Base-by-base conservation (phyloP, 2,329 filamentous ascomycete genomes). In the Aspergillaceae sp. region DNA sequence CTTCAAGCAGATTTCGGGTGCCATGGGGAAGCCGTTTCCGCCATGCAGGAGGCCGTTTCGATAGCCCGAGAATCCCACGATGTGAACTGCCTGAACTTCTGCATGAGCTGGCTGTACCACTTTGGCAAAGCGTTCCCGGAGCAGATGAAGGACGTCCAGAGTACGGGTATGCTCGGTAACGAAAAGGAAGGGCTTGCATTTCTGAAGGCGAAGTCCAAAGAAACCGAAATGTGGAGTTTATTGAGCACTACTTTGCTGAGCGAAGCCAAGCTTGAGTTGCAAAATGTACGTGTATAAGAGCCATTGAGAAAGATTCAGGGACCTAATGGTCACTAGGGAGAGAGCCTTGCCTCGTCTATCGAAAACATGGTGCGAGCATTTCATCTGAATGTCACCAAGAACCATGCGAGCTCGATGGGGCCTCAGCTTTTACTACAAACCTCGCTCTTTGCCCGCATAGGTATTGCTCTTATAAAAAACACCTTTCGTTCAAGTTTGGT, bases 1-100 rank as follows among this genome's bases (percentile, higher is more conserved):
- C 77, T 97, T 4, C 91, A 98, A 61, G 87, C 90, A 10, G 92
- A 97, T 64, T 97, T 97, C 71, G 90, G 90, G 41, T 95, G 87
- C 61, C 84, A 89, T 63, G 79, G 81, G 36, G 90, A 97, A 67
- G 91, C 91, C 4, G 78, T 97, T n/a, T 80, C 87, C 7, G 87
- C 91, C 8, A 95, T 98, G 82, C 82, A 94, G 38, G 92, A 97
- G 65, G 90, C 91, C 0, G 89, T 98, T 32, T 84, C 90, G 0
- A 94, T 89, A n/a, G 92, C 92, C 0, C 76, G 91, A 51, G 92
- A 97, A 65, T 94, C 94, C 55, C 84, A 89, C 53, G 92, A 98
- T 61, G 87, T 88, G 74, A 83, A 80, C 3, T 97, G 92, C 61
- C 75, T 98, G 47, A 97, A 96, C 65, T 97, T 94, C 67, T 87